Base-by-base conservation (phyloP, 441 rosid genomes). In the Aleurites moluccanus region DNA sequence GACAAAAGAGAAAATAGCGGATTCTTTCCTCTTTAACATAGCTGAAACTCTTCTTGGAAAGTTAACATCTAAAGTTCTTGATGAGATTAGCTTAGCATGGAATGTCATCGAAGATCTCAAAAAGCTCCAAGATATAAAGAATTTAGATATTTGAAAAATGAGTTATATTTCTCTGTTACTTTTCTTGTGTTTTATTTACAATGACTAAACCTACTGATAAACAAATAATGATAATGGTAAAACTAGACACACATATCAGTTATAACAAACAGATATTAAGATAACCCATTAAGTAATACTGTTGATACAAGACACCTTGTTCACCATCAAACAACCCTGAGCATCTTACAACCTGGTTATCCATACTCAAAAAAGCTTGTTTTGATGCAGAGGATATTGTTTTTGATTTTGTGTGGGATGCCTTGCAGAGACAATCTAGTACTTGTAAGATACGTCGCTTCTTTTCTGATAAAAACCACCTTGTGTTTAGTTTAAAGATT, bases 341-440 rank as follows among this genome's bases (percentile, higher is more conserved):
- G 38, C 47, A 11, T 65, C 52, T 74, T 16, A 40, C 30, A 14
- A 13, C 28, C 25, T 67, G 50, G 77, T 30, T 44, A 25, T 38
- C 28, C 25, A 67, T 23, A 44, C 61, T 67, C 25, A 30, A 23
- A 28, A 73, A 33, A 5, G 67, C 63, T 1, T 45, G 71, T 18
- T 79, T 65, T 52, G 65, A 38, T 53, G 65, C 60, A 1, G 73
- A 79, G 11, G 82, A 75, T 44, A 57, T 57, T 60, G 18, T 64
- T 77, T 75, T 74, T 10, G 72, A 64, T 13, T 56, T 60, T 21
- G 68, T 11, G 20, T 30, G 21, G 1, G 57, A 78, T n/a, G 40
- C 42, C 35, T 73, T 72, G 56, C 64, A 2, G 13, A 64, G 63
- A 44, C 70, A 40, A 10, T 40, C 68, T 64, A 10, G 18, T 64